A percentile compares a stretch with the other conserved stretches of the same genome.
Evolutionary conservation across 2,329 filamentous ascomycete species (phyloP).

Genomic region (Exophiala bonariae): DNA sequence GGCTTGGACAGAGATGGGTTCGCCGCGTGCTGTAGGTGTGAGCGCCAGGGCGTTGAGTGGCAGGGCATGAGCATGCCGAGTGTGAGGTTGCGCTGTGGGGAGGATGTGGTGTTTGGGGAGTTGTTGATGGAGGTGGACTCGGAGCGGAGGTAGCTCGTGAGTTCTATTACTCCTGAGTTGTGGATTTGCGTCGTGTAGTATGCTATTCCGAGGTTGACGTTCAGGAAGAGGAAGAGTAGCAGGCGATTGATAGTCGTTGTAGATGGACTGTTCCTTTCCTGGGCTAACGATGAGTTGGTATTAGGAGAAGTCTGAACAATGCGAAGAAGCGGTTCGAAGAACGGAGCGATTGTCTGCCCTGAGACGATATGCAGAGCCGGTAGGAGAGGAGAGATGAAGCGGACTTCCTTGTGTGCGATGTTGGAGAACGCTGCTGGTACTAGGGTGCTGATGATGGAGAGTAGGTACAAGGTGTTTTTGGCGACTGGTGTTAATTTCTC

Average conservation of each 20-base stretch:
- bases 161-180: constrained; percentile 74
- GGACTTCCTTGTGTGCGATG: constrained; percentile 93
- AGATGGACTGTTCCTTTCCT: constrained; percentile 30
- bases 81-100: constrained; percentile 40
- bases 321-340: constrained; percentile 7
- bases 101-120: constrained; percentile 23
- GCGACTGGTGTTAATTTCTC: constrained; percentile 16
- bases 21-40: constrained; percentile 71
- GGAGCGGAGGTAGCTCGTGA: constrained; percentile 72
- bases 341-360: constrained; percentile 60
- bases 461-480: constrained; percentile 42
- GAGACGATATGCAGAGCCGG: constrained; percentile 82
- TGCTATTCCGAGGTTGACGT: constrained; percentile 69
- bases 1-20: constrained; percentile 3
- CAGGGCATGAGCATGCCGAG: constrained; percentile 90
- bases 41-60: constrained; percentile 94
- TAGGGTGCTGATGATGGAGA: constrained; percentile 60
- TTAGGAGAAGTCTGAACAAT: neutral
- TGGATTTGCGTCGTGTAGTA: constrained; percentile 75
- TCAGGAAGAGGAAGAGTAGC: constrained; percentile 60
- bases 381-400: constrained; percentile 91
- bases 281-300: constrained; percentile 33
- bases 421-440: constrained; percentile 68
- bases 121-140: constrained; percentile 65
- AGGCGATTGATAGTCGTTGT: constrained; percentile 47